Evolutionary conservation across 1,139 yeast genomes (phyloP), one percentile per base, ranked within the genome.

Genomic region (Pichia sp.): DNA sequence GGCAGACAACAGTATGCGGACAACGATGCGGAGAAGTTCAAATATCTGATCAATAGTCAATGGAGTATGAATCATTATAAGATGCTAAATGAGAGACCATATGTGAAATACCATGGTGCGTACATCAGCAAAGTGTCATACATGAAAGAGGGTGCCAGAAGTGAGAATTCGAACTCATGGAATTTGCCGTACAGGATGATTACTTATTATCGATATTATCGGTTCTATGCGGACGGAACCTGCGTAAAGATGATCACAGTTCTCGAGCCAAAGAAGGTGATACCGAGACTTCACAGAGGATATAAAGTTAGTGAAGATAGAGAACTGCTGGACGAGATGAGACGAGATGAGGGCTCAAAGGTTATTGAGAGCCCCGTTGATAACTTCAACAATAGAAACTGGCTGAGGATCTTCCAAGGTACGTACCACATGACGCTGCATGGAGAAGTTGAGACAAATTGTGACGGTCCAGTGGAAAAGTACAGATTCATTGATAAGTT

Each of bases 61-160:
- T 44, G 59, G 41, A 64, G 64, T 32, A 59, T 62, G 36, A 64
- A 77, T 25, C 76, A 81, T 77, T 64, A 63, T 35, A 44, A 54
- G 15, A 78, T 80, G 86, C 51, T 62, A 32, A 43, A 53, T 16
- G 59, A 67, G 29, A 58, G 84, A 24, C 96, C 97, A 0, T 80
- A 80, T 49, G 51, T 88, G 17, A 80, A 88, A 51, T 85, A 75
- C 55, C 65, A 74, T 34, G 98, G 98, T 1, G 71, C 87, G 26
- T 91, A 88, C 53, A 83, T 91, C 22, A 78, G 94, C 50, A 84
- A 82, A 11, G 82, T 91, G 36, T 82, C 84, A 45, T 88, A 86
- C 57, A 72, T 83, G 47, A 71, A 94, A 41, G 84, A 84, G 52
- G 94, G 96, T 34, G 76, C 82, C 2, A 68, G 74, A 36, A 71